phyloP scores from a whole-genome alignment of 192 early-diverging fungal genomes.

The Umbelopsis sp. region DNA sequence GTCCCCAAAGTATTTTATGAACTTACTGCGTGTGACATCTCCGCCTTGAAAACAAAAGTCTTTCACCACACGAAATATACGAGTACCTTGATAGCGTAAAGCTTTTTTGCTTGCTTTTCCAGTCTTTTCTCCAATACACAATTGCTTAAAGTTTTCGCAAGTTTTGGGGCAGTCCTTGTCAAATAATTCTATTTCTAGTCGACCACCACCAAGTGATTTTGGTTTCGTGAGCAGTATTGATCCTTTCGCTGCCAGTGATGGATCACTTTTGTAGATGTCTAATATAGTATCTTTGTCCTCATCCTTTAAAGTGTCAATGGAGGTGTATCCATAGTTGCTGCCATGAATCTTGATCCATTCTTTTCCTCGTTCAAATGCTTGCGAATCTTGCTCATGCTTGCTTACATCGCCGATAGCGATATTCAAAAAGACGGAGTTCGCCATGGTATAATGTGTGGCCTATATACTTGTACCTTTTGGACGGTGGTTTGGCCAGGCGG shows the following conservation, averaged over 20 bases:
- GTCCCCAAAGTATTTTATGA: background rate
- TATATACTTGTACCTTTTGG: background rate
- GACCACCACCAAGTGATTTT: conserved; percentile 28
- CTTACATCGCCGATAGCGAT: conserved; percentile 36
- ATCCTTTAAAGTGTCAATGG: background rate
- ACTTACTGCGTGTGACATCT: conserved; percentile 44
- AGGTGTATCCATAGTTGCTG: conserved; percentile 33
- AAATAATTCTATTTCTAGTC: conserved; percentile 33
- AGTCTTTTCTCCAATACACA: conserved; percentile 41
- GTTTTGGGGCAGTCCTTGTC: conserved; percentile 41
- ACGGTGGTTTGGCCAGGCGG: background rate
- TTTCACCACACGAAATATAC: conserved; percentile 38
- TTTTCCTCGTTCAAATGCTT: conserved; percentile 18
- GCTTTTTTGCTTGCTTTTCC: conserved; percentile 44
- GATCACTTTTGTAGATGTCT: conserved; percentile 36
- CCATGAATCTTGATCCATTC: conserved; percentile 27
- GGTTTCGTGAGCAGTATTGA: conserved; percentile 26
- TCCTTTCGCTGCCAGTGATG: conserved; percentile 12
- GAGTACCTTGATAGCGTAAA: conserved; percentile 31
- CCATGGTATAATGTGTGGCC: background rate
- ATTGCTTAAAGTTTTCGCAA: conserved; percentile 37
- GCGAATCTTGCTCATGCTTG: background rate
- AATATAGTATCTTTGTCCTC: conserved; percentile 37
- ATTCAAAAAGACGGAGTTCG: conserved; percentile 25
- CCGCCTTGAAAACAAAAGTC: conserved; percentile 48